phyloP scores from a whole-genome alignment of 306 rosid species.

The Cicer judaicum region DNA sequence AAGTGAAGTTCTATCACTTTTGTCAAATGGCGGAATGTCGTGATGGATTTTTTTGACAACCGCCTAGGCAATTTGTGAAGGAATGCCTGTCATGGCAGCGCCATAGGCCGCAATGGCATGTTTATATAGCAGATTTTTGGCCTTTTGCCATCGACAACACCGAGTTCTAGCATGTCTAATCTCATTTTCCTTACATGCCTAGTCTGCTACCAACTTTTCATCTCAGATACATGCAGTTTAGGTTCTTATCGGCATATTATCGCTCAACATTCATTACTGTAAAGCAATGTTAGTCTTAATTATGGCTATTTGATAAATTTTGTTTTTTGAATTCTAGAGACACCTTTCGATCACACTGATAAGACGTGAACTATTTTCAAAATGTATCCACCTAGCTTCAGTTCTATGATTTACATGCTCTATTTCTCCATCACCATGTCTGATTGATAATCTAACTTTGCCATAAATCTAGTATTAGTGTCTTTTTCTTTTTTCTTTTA shows the following conservation, averaged over 20 bases:
- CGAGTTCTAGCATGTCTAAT: neutral
- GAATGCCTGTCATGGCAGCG: too few species aligned
- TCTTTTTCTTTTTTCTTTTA: neutral
- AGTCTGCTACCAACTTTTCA: neutral
- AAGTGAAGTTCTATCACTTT: neutral
- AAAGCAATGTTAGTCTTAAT: conserved; percentile 4
- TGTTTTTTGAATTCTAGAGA: conserved; percentile 3
- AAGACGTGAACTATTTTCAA: conserved; percentile 17
- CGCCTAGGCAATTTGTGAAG: too few species aligned
- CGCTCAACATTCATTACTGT: neutral
- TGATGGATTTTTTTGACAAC: too few species aligned
- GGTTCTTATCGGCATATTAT: neutral
- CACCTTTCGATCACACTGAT: conserved; percentile 14
- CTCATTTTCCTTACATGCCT: neutral
- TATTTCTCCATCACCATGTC: neutral
- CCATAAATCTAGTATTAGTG: conserved; percentile 8
- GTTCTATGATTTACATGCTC: neutral
- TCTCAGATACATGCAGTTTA: neutral
- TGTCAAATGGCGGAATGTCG: too few species aligned
- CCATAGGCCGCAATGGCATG: too few species aligned
- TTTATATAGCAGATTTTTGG: too few species aligned
- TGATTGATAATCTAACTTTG: conserved; percentile 7
- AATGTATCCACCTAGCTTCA: neutral
- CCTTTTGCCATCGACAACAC: too few species aligned
- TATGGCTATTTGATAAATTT: neutral